A percentile compares a stretch with the other conserved stretches of the same genome.
phyloP scores from a whole-genome alignment of 306 rosid genomes.

The Vigna unguiculata region DNA sequence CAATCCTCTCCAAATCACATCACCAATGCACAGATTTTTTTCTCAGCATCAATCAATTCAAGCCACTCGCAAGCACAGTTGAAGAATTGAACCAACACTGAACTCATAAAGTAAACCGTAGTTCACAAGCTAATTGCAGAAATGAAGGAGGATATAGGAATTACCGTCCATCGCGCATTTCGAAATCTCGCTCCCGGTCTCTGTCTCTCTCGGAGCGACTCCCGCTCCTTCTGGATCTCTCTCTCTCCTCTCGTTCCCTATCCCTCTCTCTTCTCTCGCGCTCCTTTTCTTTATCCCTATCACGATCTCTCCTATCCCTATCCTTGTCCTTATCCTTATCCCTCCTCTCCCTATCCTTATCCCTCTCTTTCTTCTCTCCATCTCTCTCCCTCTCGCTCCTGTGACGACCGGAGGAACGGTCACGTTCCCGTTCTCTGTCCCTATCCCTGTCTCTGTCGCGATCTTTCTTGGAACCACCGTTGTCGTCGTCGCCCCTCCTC shows the following conservation, averaged over 20 bases:
- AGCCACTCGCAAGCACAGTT: background rate
- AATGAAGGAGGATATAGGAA: background rate
- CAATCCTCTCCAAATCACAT: background rate
- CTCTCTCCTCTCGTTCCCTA: conserved; percentile 60
- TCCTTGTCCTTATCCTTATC: conserved; percentile 40
- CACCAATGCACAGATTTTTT: background rate
- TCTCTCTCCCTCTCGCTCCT: conserved; percentile 62
- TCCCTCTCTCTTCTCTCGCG: conserved; percentile 42
- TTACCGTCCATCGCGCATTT: conserved; percentile 77
- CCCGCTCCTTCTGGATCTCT: conserved; percentile 64
- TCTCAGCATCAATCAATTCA: background rate
- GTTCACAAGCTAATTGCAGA: conserved; percentile 7
- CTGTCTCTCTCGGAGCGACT: conserved; percentile 70
- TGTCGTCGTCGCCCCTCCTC: conserved; percentile 71
- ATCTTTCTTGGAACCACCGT: conserved; percentile 68
- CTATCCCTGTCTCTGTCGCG: conserved; percentile 51
- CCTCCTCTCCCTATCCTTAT: conserved; percentile 43
- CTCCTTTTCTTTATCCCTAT: conserved; percentile 40
- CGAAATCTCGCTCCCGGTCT: conserved; percentile 73
- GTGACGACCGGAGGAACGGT: conserved; percentile 54
- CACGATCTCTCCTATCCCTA: conserved; percentile 28
- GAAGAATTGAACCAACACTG: background rate
- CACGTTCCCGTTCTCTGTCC: conserved; percentile 50
- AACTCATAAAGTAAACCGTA: background rate
- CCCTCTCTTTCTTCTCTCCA: conserved; percentile 47